These are phyloP conservation scores for Cryptococcus wingfieldii DNA, from an alignment of 1,284 basidiomycete species.

Conservation along the genomic window DNA sequence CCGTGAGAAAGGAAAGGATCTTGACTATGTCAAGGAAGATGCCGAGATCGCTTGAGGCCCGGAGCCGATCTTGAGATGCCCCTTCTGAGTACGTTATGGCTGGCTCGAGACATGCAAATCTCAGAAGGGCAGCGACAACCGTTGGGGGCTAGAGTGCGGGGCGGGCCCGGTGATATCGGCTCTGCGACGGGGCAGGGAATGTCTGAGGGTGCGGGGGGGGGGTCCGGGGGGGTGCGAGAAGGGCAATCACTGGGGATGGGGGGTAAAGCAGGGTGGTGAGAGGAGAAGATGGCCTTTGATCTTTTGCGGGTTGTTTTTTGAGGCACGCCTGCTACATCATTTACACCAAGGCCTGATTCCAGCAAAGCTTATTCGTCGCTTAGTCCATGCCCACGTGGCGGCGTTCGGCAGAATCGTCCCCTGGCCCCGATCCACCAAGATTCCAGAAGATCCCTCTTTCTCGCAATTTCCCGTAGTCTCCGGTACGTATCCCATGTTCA, in stretches of 20 bases:
- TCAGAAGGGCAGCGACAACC: not conserved
- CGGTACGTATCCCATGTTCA: no score
- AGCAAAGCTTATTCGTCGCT: conserved; percentile 8
- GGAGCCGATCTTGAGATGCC: not conserved
- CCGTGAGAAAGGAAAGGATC: not conserved
- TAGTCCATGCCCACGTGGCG: not conserved
- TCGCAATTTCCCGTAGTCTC: no score
- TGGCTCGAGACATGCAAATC: not conserved
- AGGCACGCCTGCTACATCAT: not conserved
- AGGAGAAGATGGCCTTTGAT: not conserved
- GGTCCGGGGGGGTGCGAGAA: not conserved
- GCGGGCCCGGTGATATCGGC: not conserved
- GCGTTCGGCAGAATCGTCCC: not conserved
- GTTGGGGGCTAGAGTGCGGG: not conserved
- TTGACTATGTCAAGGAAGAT: not conserved
- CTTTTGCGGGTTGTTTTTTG: not conserved
- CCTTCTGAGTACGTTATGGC: not conserved
- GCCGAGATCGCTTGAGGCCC: not conserved
- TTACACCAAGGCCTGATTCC: conserved; percentile 1
- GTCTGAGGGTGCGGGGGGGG: not conserved
- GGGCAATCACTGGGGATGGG: not conserved
- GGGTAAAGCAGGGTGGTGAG: not conserved
- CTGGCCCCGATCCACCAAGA: no score
- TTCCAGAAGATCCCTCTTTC: no score
- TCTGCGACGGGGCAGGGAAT: not conserved